Conservation (phyloP, 2,329 filamentous ascomycete species). For the Geoglossum cookeanum region DNA sequence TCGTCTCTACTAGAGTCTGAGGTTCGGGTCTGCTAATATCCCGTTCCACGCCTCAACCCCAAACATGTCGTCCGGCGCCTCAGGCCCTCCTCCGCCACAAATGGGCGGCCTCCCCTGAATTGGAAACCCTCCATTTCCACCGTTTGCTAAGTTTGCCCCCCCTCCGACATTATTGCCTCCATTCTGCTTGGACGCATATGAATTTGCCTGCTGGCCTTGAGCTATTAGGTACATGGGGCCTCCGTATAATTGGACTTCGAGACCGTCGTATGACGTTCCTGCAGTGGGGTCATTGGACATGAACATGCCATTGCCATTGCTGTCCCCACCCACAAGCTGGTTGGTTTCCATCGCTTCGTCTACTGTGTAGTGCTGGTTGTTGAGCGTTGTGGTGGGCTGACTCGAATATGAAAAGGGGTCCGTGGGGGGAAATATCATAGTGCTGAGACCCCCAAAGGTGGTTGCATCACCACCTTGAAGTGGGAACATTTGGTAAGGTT, state of each 20-base stretch:
- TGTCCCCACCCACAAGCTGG: constrained; percentile 1
- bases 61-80: constrained; percentile 20
- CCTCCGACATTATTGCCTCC: constrained; percentile 9
- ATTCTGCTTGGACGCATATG: constrained; percentile 6
- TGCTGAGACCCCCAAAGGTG: constrained; percentile 46
- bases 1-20: background rate
- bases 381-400: constrained; percentile 45
- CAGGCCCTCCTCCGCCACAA: constrained; percentile 6
- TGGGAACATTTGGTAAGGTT: background rate
- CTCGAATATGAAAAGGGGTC: constrained; percentile 68
- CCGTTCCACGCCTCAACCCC: constrained; percentile 22
- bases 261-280: constrained; percentile 34
- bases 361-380: constrained; percentile 19
- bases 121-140: constrained; percentile 15
- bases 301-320: constrained; percentile 8
- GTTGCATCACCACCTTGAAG: constrained; percentile 9
- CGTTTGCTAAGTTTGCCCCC: constrained; percentile 7
- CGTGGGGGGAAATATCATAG: constrained; percentile 62
- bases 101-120: background rate
- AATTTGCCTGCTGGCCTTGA: constrained; percentile 24
- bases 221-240: constrained; percentile 48
- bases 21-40: constrained; percentile 17
- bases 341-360: constrained; percentile 13
- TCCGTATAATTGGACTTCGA: constrained; percentile 56
- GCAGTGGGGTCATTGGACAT: background rate